Base-by-base conservation (phyloP, 1,139 yeast genomes). In the Yamadazyma triangularis region DNA sequence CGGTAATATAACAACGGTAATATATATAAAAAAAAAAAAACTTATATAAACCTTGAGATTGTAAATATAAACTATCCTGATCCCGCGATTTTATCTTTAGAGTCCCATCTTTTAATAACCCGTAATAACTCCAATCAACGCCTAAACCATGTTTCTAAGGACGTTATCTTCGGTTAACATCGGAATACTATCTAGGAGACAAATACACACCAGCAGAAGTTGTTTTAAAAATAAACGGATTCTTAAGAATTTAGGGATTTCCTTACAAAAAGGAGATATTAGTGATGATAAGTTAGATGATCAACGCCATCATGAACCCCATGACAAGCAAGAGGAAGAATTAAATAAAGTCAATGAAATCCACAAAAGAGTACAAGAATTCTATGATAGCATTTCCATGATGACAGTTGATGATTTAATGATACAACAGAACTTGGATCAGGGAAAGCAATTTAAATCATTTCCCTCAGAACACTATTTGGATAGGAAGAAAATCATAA, bases 351-450 rank as follows among this genome's bases (percentile, higher is more conserved):
- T 26, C 7, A 29, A 34, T 16, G 30, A 38, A 4, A 34, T 29
- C 12, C 31, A 26, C 13, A 31, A 39, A 14, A 37, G 31, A 15
- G 31, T 45, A 3, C 48, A 45, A 26, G 41, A 48, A 7, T 42
- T 36, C 25, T 62, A 55, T 33, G 66, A 61, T 16, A 53, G 55
- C 30, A 42, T 61, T n/a, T 56, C 63, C 8, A 60, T 51, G 36
- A 64, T 67, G 73, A 50, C 66, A n/a, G 46, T 50, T 8, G 59
- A 64, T 19, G 71, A 67, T 36, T 43, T 67, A 18, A 39, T 47
- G 30, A 53, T 64, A 24, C 73, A 68, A 40, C 50, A 55, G 33
- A 60, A 58, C 35, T 45, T 66, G 22, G 72, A 65, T 38, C 55
- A 58, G 26, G 66, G 64, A 7, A 41, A 50, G 27, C 69, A 60